Percentiles rank a stretch among this genome's conserved stretches.
Conservation (phyloP, 1,139 yeast genomes). For the Insectozyma bohioensis region DNA sequence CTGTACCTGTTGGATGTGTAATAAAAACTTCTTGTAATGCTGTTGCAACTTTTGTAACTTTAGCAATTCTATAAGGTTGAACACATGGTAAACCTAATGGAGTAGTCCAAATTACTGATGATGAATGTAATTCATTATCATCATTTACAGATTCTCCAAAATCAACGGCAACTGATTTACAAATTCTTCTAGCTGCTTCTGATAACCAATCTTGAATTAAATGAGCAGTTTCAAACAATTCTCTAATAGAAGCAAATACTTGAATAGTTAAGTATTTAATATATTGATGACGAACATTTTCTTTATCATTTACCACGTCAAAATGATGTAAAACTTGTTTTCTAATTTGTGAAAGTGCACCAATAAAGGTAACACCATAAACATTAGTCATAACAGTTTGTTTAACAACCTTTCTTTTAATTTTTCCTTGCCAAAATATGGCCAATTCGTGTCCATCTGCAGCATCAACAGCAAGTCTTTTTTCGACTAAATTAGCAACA, state of each 20-base stretch:
- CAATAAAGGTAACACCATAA: constrained; percentile 94
- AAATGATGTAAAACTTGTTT: constrained; percentile 55
- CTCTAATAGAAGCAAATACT: constrained; percentile 82
- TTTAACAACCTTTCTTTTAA: constrained; percentile 86
- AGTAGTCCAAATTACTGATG: constrained; percentile 96
- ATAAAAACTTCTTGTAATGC: constrained; percentile 82
- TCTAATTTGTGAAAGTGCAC: constrained; percentile 86
- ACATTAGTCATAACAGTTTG: constrained; percentile 99
- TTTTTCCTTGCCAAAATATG: constrained; percentile 52
- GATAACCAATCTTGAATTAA: constrained; percentile 96
- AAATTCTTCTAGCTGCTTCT: constrained; percentile 76
- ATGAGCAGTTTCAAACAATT: constrained; percentile 90
- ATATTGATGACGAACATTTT: constrained; percentile 40
- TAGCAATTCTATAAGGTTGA: constrained; percentile 83
- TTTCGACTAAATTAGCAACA: constrained; percentile 74
- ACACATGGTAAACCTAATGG: constrained; percentile 93
- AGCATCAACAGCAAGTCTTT: constrained; percentile 61
- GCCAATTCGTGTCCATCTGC: constrained; percentile 57
- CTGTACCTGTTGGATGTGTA: constrained; percentile 78
- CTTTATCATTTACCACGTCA: constrained; percentile 37
- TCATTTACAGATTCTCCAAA: constrained; percentile 17
- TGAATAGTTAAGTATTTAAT: constrained; percentile 73
- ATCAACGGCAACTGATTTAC: constrained; percentile 75
- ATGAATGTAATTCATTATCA: constrained; percentile 51
- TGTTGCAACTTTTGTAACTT: constrained; percentile 66